Evolutionary conservation across 352 stramenopile genomes (phyloP).

Genomic region (Phytophthora citrophthora): DNA sequence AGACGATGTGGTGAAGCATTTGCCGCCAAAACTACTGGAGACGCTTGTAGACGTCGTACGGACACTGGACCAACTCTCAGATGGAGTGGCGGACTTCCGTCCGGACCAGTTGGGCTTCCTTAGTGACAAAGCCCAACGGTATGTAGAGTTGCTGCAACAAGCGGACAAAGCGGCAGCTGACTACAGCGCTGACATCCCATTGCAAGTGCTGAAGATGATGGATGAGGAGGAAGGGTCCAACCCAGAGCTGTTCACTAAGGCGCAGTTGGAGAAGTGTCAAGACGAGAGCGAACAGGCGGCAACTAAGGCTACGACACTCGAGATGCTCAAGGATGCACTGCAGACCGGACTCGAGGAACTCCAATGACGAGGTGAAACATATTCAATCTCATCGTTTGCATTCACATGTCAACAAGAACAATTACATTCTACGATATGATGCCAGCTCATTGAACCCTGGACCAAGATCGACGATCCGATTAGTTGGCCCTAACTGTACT

Average conservation of each 20-base stretch:
- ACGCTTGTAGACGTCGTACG: constrained; percentile 63
- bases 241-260: constrained; percentile 72
- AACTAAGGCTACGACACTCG: constrained; percentile 57
- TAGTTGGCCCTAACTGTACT: too few species aligned
- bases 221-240: constrained; percentile 62
- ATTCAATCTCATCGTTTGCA: too few species aligned
- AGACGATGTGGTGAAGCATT: constrained; percentile 67
- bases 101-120: constrained; percentile 67
- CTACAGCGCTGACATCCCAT: constrained; percentile 65
- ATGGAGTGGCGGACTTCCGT: constrained; percentile 66
- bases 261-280: constrained; percentile 65
- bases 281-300: constrained; percentile 58
- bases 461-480: too few species aligned
- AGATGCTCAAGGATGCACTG: constrained; percentile 58
- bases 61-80: constrained; percentile 69
- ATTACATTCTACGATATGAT: too few species aligned
- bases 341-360: constrained; percentile 46
- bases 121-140: constrained; percentile 60
- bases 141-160: constrained; percentile 66
- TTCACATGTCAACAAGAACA: too few species aligned
- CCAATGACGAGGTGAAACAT: constrained; percentile 10
- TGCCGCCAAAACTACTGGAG: constrained; percentile 64
- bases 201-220: constrained; percentile 71
- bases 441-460: too few species aligned
- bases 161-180: constrained; percentile 47